Evolutionary conservation across 441 rosid genomes (phyloP).

Genomic region (Bruguiera hainesii): DNA sequence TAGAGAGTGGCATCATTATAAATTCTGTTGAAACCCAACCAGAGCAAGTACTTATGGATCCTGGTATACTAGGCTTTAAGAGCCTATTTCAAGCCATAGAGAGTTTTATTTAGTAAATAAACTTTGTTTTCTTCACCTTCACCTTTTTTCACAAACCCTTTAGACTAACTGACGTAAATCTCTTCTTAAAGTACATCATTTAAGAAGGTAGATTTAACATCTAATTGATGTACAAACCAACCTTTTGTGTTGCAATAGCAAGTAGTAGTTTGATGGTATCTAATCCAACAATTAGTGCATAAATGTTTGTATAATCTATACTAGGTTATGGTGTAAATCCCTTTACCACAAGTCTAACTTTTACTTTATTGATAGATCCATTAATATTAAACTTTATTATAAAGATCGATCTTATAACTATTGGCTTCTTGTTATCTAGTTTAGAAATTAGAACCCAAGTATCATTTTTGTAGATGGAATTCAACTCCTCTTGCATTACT

Average conservation of each 20-base stretch:
- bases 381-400: not conserved
- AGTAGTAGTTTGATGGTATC: not conserved
- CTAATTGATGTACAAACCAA: not conserved
- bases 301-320: not conserved
- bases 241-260: not conserved
- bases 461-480: constrained; percentile 5
- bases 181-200: not conserved
- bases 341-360: not conserved
- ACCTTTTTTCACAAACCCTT: constrained; percentile 3
- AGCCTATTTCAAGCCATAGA: too few relatives aligned
- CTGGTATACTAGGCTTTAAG: too few relatives aligned
- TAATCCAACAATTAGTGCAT: not conserved
- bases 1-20: not conserved
- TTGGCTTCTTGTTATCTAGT: not conserved
- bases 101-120: too few relatives aligned
- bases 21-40: too few relatives aligned
- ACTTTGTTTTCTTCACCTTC: not conserved
- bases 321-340: not conserved
- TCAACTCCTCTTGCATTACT: constrained; percentile 2
- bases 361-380: not conserved
- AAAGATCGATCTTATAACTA: not conserved
- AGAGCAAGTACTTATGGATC: too few relatives aligned
- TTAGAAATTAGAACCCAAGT: not conserved
- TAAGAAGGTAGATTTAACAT: too few relatives aligned
- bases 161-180: constrained; percentile 8